phyloP scores from a whole-genome alignment of 257 asterid genomes.

The Linderniella brevidens region DNA sequence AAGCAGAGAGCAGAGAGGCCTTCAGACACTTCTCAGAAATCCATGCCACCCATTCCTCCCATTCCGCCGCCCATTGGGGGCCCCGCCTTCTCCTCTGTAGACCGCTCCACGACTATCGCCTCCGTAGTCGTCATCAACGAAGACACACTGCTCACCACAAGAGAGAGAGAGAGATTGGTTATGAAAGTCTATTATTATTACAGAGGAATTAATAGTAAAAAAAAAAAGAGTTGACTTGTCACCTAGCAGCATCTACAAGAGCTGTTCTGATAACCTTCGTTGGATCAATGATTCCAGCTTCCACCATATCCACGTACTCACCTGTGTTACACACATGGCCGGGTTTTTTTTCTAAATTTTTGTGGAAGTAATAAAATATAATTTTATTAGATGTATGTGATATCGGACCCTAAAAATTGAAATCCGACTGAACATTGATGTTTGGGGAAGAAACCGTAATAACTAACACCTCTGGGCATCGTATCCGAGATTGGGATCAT shows the following conservation, averaged over 20 bases:
- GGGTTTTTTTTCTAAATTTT: too few relatives aligned
- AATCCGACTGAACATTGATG: neutral
- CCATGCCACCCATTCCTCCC: constrained; percentile 73
- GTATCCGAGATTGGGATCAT: constrained; percentile 73
- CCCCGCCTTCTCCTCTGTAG: constrained; percentile 51
- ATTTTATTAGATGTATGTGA: too few relatives aligned
- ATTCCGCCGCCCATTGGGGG: constrained; percentile 50
- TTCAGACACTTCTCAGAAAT: constrained; percentile 18
- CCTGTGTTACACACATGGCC: constrained; percentile 20
- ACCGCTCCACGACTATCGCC: constrained; percentile 68
- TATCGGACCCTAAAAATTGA: too few relatives aligned
- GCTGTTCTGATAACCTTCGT: constrained; percentile 86
- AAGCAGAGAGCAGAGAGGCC: too few relatives aligned
- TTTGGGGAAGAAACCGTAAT: neutral
- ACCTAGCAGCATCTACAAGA: constrained; percentile 93
- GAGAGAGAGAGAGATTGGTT: neutral
- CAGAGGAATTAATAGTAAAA: neutral
- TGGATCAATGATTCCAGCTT: constrained; percentile 80
- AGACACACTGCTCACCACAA: constrained; percentile 45
- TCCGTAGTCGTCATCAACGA: constrained; percentile 88
- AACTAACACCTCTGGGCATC: constrained; percentile 72
- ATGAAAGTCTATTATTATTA: neutral
- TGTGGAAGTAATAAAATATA: too few relatives aligned
- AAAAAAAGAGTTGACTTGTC: neutral
- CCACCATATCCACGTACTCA: constrained; percentile 85